Base-by-base conservation (phyloP, 176 grass and related monocot genomes). In the Zizania latifolia region DNA sequence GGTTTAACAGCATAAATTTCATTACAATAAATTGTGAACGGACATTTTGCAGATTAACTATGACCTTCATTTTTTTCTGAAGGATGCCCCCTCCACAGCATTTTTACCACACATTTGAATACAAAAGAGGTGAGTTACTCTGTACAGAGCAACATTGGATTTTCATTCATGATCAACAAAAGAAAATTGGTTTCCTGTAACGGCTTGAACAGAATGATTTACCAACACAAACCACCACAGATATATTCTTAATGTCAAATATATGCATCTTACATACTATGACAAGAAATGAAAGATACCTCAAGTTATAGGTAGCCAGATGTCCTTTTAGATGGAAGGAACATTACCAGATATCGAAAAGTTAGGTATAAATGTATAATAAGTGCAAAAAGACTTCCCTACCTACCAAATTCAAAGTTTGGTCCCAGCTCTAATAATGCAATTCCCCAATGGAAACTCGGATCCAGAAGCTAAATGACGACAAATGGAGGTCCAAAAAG, bases 391-490 rank as follows among this genome's bases (percentile, higher is more conserved):
- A 68, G 10, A 60, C 70, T 26, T 80, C 2, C 36, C 32, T 37
- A 74, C 50, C 83, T 61, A 74, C 51, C 32, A 48, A 51, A 38
- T 59, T 80, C 9, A 74, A 48, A 60, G 61, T 64, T 85, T 61
- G 50, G 51, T 17, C 33, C 29, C 60, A 75, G 50, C 17, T 39
- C 53, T 23, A 51, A 53, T 51, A 41, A 74, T 80, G 55, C 59
- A 70, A 33, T 37, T n/a, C 19, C 65, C 63, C 69, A 83, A n/a
- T n/a, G n/a, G n/a, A n/a, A n/a, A n/a, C n/a, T n/a, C n/a, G n/a
- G n/a, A n/a, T n/a, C n/a, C 32, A 35, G n/a, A 65, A 37, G 54
- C 72, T 70, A 80, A 80, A 74, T 74, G 61, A 80, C n/a, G n/a
- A n/a, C 50, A 80, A 46, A 34, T 6, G 10, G 36, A 56, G 43